Evolutionary conservation across 1,284 basidiomycete genomes (phyloP).

Genomic region (Athelia sp.): DNA sequence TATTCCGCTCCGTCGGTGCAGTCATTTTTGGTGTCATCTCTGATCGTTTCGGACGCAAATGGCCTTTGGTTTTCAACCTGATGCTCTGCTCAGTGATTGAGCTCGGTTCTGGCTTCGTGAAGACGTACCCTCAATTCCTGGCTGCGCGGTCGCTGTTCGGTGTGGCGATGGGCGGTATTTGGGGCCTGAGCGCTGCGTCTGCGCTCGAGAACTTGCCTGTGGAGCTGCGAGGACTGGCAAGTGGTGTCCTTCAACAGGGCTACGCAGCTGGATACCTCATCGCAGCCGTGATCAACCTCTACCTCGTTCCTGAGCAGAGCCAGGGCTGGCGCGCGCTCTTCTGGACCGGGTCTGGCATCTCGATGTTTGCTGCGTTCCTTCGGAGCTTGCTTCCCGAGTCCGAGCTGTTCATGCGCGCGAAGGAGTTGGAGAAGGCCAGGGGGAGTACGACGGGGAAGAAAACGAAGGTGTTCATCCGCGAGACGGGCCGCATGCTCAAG

Average conservation of each 20-base stretch:
- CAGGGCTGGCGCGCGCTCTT: constrained; percentile 61
- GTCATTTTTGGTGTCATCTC: constrained; percentile 78
- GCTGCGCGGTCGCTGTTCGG: constrained; percentile 77
- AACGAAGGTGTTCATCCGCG: constrained; percentile 69
- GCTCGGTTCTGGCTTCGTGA: constrained; percentile 73
- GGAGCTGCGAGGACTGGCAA: constrained; percentile 80
- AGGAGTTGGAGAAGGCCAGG: constrained; percentile 39
- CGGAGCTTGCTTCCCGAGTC: constrained; percentile 79
- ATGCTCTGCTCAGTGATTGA: constrained; percentile 69
- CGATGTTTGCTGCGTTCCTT: constrained; percentile 66
- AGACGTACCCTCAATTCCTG: constrained; percentile 65
- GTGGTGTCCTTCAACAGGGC: constrained; percentile 82
- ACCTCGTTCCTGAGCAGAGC: constrained; percentile 49
- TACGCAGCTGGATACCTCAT: constrained; percentile 62
- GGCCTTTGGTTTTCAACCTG: constrained; percentile 82
- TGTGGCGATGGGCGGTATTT: constrained; percentile 84
- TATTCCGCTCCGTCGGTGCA: constrained; percentile 87
- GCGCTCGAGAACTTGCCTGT: constrained; percentile 89
- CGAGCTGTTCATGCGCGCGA: constrained; percentile 65
- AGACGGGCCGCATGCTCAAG: constrained; percentile 75
- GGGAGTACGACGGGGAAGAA: constrained; percentile 42
- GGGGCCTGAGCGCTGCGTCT: constrained; percentile 73
- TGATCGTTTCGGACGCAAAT: constrained; percentile 89
- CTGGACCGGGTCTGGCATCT: constrained; percentile 70
- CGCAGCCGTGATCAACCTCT: constrained; percentile 74